These are phyloP conservation scores for Eucalyptus regnans DNA, from an alignment of 345 rosid genomes.

Conservation along the genomic window DNA sequence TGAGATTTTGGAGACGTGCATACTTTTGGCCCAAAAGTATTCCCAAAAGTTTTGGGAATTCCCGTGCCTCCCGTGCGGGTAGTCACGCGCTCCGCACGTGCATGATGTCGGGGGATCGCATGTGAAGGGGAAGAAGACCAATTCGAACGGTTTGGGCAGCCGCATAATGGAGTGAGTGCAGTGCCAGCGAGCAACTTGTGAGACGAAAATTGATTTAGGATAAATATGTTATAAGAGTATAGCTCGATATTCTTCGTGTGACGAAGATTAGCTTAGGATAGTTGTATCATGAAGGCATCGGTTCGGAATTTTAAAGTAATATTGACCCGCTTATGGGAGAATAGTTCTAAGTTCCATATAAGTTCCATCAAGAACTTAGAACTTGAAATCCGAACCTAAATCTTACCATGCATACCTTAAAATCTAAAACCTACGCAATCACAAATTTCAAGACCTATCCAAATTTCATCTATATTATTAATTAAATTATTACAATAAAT, in stretches of 20 bases:
- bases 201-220: not conserved
- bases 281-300: rapidly evolving
- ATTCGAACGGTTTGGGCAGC: not conserved
- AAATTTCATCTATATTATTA: rapidly evolving
- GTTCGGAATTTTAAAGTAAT: rapidly evolving
- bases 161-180: not conserved
- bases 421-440: too few species aligned
- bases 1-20: not conserved
- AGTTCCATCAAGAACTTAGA: rapidly evolving
- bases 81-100: not conserved
- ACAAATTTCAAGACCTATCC: rapidly evolving
- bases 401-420: rapidly evolving
- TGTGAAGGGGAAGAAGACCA: not conserved
- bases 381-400: rapidly evolving
- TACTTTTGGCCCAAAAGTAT: too few species aligned
- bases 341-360: rapidly evolving
- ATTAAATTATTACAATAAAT: too few species aligned
- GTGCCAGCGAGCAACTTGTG: not conserved
- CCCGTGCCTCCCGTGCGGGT: not conserved
- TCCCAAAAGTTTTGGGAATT: not conserved
- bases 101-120: not conserved
- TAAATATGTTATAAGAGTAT: not conserved
- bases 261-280: not conserved
- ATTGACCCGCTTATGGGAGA: not conserved
- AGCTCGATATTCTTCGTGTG: rapidly evolving